Conservation (phyloP, 345 rosid species). For the Salix caprea region DNA sequence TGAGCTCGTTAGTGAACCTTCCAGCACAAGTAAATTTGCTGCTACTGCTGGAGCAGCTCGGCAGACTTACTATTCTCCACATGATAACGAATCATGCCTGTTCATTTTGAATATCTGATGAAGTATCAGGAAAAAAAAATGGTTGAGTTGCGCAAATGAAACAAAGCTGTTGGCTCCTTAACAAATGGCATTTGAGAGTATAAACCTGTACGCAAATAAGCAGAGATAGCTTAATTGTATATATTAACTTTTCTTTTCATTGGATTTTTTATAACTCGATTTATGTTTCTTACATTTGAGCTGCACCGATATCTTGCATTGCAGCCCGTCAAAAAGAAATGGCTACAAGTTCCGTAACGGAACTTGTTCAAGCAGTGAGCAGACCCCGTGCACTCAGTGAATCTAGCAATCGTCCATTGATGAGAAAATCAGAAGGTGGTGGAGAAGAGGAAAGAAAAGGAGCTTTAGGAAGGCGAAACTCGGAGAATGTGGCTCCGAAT, state of each 20-base stretch:
- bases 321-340: conserved; percentile 82
- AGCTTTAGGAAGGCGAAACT: conserved; percentile 47
- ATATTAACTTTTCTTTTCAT: background rate
- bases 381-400: conserved; percentile 82
- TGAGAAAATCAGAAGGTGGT: conserved; percentile 51
- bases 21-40: no score
- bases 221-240: background rate
- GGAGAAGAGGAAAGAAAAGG: conserved; percentile 30
- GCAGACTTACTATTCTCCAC: no score
- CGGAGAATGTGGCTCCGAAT: conserved; percentile 46
- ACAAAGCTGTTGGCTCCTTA: no score
- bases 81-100: no score
- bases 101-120: no score
- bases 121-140: no score
- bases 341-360: conserved; percentile 69
- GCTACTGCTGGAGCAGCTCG: no score
- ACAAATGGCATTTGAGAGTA: no score
- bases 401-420: conserved; percentile 48
- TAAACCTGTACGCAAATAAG: background rate
- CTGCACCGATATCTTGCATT: background rate
- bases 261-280: background rate
- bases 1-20: no score
- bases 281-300: background rate
- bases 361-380: conserved; percentile 81
- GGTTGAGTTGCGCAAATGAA: no score